Evolutionary conservation across 352 stramenopile species (phyloP).

Genomic region (Phytophthora ohioensis): DNA sequence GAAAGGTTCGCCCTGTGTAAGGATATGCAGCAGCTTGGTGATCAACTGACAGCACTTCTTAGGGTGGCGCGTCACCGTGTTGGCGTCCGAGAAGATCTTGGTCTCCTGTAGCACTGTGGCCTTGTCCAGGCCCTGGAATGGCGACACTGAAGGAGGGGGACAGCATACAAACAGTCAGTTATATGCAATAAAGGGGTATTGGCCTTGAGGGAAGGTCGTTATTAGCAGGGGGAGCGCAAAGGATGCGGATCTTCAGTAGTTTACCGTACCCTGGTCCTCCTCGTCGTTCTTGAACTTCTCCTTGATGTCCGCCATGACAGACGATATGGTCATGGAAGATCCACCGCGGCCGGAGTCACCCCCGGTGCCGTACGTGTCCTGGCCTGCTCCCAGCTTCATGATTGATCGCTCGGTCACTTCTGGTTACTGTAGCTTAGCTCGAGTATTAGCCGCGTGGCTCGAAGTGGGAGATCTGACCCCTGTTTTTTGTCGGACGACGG

Average conservation of each 20-base stretch:
- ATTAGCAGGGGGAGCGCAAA: not conserved
- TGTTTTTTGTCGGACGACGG: conserved; percentile 8
- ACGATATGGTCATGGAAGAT: conserved; percentile 66
- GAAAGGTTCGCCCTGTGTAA: conserved; percentile 98
- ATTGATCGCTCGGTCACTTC: conserved; percentile 35
- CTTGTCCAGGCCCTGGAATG: conserved; percentile 96
- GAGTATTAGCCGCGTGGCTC: conserved; percentile 42
- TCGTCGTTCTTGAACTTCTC: conserved; percentile 99
- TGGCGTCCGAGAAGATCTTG: conserved; percentile 98
- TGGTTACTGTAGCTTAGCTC: conserved; percentile 32
- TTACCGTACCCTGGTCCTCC: conserved; percentile 86
- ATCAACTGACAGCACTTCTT: conserved; percentile 99
- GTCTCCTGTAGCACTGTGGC: conserved; percentile 97
- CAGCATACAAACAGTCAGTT: conserved; percentile 4
- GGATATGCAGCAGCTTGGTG: conserved; percentile 98
- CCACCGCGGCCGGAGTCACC: conserved; percentile 51
- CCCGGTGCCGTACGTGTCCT: conserved; percentile 59
- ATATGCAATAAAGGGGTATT: not conserved
- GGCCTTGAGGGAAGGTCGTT: not conserved
- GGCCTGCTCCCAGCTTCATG: conserved; percentile 70
- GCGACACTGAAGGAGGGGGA: conserved; percentile 59
- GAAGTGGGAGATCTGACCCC: conserved; percentile 6
- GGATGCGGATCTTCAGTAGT: conserved; percentile 16
- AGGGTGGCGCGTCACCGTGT: conserved; percentile 96
- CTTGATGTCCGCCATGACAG: conserved; percentile 95